Percentiles rank a stretch among this genome's conserved stretches.
Conservation (phyloP, 1,139 yeast genomes). For the Taphrina confusa region DNA sequence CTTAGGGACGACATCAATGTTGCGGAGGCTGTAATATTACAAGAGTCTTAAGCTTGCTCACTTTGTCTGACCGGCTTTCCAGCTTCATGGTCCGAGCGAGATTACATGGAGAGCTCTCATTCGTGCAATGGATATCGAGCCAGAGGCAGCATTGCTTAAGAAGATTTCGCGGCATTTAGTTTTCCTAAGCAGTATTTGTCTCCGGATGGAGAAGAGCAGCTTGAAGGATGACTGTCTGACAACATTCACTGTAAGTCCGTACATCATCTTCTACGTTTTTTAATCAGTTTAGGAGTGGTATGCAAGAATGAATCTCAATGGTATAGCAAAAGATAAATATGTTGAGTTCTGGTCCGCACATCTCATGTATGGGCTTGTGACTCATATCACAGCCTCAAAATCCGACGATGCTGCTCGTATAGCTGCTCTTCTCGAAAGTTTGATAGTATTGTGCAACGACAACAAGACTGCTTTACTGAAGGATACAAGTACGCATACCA, state of each 20-base stretch:
- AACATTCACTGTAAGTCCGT: neutral
- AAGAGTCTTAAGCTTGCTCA: too few relatives aligned
- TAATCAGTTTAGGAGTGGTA: slow-evolving; percentile 2
- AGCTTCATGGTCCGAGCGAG: too few relatives aligned
- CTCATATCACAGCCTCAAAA: neutral
- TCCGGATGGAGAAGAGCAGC: neutral
- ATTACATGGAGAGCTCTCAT: neutral
- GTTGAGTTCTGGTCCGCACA: slow-evolving; percentile 4
- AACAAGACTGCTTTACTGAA: slow-evolving; percentile 7
- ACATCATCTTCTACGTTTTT: neutral
- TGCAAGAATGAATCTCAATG: neutral
- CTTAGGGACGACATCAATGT: too few relatives aligned
- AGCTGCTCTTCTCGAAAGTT: slow-evolving; percentile 7
- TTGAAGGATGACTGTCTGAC: neutral
- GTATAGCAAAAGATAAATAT: neutral
- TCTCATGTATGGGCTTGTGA: slow-evolving; percentile 2
- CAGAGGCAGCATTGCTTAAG: neutral
- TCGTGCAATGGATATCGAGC: neutral
- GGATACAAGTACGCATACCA: neutral
- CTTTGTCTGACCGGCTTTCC: too few relatives aligned
- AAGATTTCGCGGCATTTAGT: slow-evolving; percentile 1
- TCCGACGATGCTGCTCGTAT: neutral
- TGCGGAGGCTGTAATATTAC: too few relatives aligned
- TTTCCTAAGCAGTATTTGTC: neutral
- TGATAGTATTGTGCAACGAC: slow-evolving; percentile 1